phyloP scores from a whole-genome alignment of 2,329 filamentous ascomycete genomes.

The Furcasterigmium furcatum region DNA sequence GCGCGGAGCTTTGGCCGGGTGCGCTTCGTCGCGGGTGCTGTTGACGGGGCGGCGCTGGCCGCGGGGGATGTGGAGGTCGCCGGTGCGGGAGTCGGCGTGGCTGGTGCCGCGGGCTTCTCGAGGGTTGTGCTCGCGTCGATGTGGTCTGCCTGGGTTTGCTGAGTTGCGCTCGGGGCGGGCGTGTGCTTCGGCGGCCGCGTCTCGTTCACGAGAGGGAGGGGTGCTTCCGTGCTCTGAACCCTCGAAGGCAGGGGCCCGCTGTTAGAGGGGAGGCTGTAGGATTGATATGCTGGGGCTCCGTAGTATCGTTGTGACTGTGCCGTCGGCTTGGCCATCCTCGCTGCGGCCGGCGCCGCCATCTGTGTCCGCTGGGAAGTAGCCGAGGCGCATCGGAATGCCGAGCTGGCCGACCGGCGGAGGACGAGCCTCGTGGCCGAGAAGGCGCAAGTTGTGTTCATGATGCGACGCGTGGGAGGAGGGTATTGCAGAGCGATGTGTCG shows the following conservation, averaged over 20 bases:
- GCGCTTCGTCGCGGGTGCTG: slow-evolving; percentile 37
- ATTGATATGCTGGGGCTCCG: slow-evolving; percentile 39
- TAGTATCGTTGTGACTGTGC: slow-evolving; percentile 7
- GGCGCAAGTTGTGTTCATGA: neutral
- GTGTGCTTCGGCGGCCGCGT: slow-evolving; percentile 39
- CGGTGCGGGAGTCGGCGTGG: slow-evolving; percentile 2
- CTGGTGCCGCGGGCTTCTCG: neutral
- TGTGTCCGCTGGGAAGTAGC: neutral
- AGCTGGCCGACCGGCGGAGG: slow-evolving; percentile 8
- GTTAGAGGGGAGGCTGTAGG: slow-evolving; percentile 45
- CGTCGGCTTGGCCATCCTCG: neutral
- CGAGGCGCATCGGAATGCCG: slow-evolving; percentile 10
- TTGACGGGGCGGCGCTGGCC: slow-evolving; percentile 14
- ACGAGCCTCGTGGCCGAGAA: slow-evolving; percentile 8
- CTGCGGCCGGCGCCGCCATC: neutral
- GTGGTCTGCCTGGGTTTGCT: neutral
- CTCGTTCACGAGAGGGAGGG: slow-evolving; percentile 48
- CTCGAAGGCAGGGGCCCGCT: slow-evolving; percentile 33
- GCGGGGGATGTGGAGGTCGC: slow-evolving; percentile 7
- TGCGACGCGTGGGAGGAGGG: neutral
- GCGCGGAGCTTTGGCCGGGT: slow-evolving; percentile 56
- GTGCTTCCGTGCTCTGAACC: slow-evolving; percentile 33
- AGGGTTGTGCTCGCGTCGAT: slow-evolving; percentile 2
- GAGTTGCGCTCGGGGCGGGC: slow-evolving; percentile 12
- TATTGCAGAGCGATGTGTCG: no score